These are phyloP conservation scores for Heteromeles arbutifolia DNA, from an alignment of 306 rosid species.

Conservation along the genomic window DNA sequence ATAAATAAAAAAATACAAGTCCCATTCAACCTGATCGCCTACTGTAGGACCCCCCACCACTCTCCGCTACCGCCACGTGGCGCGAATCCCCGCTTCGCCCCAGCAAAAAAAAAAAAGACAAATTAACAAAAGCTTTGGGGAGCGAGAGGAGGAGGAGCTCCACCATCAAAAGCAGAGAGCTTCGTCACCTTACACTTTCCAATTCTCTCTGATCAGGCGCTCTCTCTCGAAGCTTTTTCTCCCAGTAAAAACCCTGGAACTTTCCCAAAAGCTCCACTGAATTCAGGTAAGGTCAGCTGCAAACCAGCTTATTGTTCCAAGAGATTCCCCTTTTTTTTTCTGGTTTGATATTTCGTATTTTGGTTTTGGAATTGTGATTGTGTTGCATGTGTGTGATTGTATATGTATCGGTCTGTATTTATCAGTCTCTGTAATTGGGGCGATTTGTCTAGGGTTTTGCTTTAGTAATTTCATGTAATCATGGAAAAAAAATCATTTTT, in stretches of 20 bases:
- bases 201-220: not conserved
- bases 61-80: not conserved
- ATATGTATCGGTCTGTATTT: not conserved
- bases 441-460: conserved; percentile 19
- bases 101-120: not conserved
- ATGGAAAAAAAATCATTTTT: not conserved
- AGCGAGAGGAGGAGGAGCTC: not conserved
- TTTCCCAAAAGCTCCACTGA: conserved; percentile 9
- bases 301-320: not conserved
- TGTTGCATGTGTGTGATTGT: conserved; percentile 1
- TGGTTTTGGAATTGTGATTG: not conserved
- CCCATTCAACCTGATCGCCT: conserved; percentile 10
- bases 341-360: not conserved
- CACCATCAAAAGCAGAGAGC: not conserved
- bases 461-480: conserved; percentile 5
- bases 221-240: not conserved
- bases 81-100: not conserved
- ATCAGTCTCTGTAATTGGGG: not conserved
- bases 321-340: not conserved
- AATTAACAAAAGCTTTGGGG: not conserved
- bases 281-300: conserved; percentile 12
- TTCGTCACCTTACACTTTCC: not conserved
- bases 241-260: not conserved
- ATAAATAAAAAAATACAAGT: not conserved
- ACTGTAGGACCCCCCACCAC: not conserved